Percentiles rank a stretch among this genome's conserved stretches.
These are phyloP conservation scores for Rhizopogon sp. DNA, from an alignment of 768 basidiomycete species.

Conservation along the genomic window DNA sequence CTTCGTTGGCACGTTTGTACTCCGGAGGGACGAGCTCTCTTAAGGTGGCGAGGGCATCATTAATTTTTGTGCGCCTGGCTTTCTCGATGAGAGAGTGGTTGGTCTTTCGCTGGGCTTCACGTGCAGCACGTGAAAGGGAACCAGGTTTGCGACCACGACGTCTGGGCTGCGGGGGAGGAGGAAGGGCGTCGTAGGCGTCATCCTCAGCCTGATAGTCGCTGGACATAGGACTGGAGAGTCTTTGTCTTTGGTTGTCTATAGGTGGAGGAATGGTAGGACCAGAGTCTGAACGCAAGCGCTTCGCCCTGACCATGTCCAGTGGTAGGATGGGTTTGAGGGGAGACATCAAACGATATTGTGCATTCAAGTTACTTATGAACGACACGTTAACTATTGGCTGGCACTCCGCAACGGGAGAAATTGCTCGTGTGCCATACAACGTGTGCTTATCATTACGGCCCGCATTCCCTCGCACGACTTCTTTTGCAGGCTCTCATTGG, in stretches of 20 bases:
- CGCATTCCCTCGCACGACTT: constrained; percentile 7
- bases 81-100: constrained; percentile 97
- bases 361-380: not conserved
- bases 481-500: constrained; percentile 16
- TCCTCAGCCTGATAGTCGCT: constrained; percentile 20
- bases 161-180: constrained; percentile 33
- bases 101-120: constrained; percentile 84
- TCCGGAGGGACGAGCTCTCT: constrained; percentile 70
- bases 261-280: not conserved
- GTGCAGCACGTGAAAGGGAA: constrained; percentile 64
- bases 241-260: not conserved
- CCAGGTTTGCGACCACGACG: constrained; percentile 73
- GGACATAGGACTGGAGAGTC: constrained; percentile 5
- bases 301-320: constrained; percentile 29
- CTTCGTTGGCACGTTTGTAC: constrained; percentile 30
- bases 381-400: constrained; percentile 3
- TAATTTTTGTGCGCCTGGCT: constrained; percentile 91
- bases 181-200: constrained; percentile 20
- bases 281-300: constrained; percentile 30
- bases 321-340: constrained; percentile 20
- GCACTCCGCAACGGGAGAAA: not conserved
- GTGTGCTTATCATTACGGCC: constrained; percentile 11
- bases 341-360: constrained; percentile 6
- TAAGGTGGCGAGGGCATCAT: constrained; percentile 78
- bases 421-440: constrained; percentile 22